phyloP scores from a whole-genome alignment of 768 basidiomycete genomes.

The Xerocomellus chrysenteron region DNA sequence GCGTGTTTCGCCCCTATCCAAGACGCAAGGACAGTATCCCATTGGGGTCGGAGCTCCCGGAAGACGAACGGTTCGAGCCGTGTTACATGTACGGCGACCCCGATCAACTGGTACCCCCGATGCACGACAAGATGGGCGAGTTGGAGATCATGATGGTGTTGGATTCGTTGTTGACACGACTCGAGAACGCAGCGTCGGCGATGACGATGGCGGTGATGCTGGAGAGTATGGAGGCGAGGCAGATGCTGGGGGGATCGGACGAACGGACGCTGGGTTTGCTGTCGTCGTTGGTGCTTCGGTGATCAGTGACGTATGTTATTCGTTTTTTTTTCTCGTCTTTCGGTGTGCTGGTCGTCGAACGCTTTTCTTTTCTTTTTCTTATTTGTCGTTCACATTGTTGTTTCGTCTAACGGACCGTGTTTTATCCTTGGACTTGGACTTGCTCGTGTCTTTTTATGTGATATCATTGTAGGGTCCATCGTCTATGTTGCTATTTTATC shows the following conservation, averaged over 20 bases:
- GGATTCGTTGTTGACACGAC: constrained; percentile 70
- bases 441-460: not conserved
- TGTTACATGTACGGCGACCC: constrained; percentile 58
- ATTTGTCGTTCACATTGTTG: not conserved
- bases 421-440: not conserved
- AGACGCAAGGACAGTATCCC: constrained; percentile 34
- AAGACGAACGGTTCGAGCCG: constrained; percentile 27
- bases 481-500: not conserved
- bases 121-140: constrained; percentile 70
- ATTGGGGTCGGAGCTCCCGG: constrained; percentile 11
- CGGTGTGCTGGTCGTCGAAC: not conserved
- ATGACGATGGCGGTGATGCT: constrained; percentile 14
- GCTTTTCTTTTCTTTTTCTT: not conserved
- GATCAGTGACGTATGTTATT: constrained; percentile 9
- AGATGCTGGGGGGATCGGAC: constrained; percentile 41
- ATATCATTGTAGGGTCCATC: not conserved
- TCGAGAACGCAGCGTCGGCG: constrained; percentile 66
- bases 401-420: not conserved
- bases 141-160: constrained; percentile 71
- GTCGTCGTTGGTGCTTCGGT: constrained; percentile 32
- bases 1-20: constrained; percentile 52
- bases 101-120: constrained; percentile 60
- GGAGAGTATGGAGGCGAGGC: constrained; percentile 33
- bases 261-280: constrained; percentile 48
- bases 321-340: not conserved